Base-by-base conservation (phyloP, 306 rosid genomes). In the Cicer pinnatifidum region DNA sequence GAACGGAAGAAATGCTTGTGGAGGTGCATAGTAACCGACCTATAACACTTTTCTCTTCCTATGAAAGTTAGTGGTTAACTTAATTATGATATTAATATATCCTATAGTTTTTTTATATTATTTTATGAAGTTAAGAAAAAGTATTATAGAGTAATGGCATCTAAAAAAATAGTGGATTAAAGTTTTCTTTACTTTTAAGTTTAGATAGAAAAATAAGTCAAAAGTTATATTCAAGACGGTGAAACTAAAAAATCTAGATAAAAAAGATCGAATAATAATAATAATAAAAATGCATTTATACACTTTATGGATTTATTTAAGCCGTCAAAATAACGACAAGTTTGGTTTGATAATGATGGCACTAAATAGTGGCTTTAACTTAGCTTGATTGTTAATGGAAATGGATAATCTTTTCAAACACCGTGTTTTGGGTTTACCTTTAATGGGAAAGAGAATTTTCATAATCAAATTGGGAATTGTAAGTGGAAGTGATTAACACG, bases 321-420 rank as follows among this genome's bases (percentile, higher is more conserved):
- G 84, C 86, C 89, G 74, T 76, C 80, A 38, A 60, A 61, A 53
- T 15, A 2, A 51, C 35, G 78, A 70, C 41, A n/a, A 61, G 69
- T 67, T 62, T 41, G 61, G 28, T 72, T 67, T 64, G 75, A 78
- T 39, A 72, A 45, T 75, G 82, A 72, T 41, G 76, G 69, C 63
- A 20, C 80, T 40, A 73, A 47, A 68, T 48, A 62, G 71, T 81
- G 80, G 73, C 50, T 59, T 50, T 65, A 64, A 69, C 46, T 0
- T 67, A 12, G 65, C 57, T 69, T 74, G 19, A 20, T 74, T 78
- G 16, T 58, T 16, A 64, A 85, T 75, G 82, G 46, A 46, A 85
- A 53, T 81, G 84, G 93, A 89, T 91, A 84, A 86, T 88, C 76
- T 88, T 80, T 48, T 79, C 51, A 71, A 82, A 40, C 67, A 56